Conservation (phyloP, 805 yeast genomes). For the Sugiyamaella valdiviana region DNA sequence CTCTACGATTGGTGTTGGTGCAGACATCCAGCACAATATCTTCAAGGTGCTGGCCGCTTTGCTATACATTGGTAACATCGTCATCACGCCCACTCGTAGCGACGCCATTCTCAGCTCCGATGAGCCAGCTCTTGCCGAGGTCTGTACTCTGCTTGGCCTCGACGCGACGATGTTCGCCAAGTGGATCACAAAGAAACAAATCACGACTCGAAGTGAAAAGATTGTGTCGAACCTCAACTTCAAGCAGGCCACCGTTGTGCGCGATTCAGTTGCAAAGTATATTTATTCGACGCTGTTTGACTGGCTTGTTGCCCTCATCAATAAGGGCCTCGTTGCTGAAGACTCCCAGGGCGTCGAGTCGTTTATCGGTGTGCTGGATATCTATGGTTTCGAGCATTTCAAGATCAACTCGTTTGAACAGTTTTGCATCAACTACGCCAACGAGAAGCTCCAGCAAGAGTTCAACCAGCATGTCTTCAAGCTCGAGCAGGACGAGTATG, state of each 20-base stretch:
- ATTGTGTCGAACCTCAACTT: slow-evolving; percentile 76
- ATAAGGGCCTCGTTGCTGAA: slow-evolving; percentile 72
- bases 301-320: slow-evolving; percentile 86
- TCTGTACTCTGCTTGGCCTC: slow-evolving; percentile 77
- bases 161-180: slow-evolving; percentile 69
- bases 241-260: slow-evolving; percentile 80
- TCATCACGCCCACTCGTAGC: slow-evolving; percentile 73
- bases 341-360: slow-evolving; percentile 55
- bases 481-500: slow-evolving; percentile 92
- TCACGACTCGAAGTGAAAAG: slow-evolving; percentile 86
- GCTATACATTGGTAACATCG: slow-evolving; percentile 88
- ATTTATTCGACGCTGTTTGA: slow-evolving; percentile 89
- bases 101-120: slow-evolving; percentile 78
- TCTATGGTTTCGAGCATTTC: slow-evolving; percentile 95
- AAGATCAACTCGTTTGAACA: slow-evolving; percentile 93
- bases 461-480: slow-evolving; percentile 96
- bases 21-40: slow-evolving; percentile 54
- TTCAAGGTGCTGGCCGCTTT: slow-evolving; percentile 81
- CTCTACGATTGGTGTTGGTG: slow-evolving; percentile 65
- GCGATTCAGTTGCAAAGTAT: slow-evolving; percentile 95
- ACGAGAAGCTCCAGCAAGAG: slow-evolving; percentile 95
- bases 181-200: slow-evolving; percentile 91
- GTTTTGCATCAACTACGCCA: slow-evolving; percentile 94
- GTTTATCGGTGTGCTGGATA: slow-evolving; percentile 94
- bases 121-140: slow-evolving; percentile 77